Percentiles rank a stretch among this genome's conserved stretches.
phyloP scores from a whole-genome alignment of 2,329 filamentous ascomycete genomes.

The Diaporthe nobilis region DNA sequence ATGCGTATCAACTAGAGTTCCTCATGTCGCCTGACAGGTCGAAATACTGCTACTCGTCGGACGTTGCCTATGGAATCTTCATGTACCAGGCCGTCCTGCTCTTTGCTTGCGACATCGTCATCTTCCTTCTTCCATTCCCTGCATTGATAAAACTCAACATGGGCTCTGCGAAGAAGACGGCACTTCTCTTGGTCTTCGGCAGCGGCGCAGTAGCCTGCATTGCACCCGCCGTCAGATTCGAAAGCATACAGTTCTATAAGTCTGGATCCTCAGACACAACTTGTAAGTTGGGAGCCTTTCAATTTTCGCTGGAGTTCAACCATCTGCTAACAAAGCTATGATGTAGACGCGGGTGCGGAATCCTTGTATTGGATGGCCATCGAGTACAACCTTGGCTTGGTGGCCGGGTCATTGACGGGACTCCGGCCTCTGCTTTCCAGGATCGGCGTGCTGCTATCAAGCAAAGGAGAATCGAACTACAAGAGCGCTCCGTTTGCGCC shows the following conservation, averaged over 20 bases:
- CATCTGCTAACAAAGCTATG: no score
- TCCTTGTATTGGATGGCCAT: constrained; percentile 42
- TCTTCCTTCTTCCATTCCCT: constrained; percentile 37
- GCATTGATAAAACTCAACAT: constrained; percentile 35
- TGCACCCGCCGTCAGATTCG: constrained; percentile 38
- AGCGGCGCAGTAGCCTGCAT: constrained; percentile 39
- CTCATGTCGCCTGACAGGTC: constrained; percentile 38
- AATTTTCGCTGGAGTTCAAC: neutral
- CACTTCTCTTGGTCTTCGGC: constrained; percentile 37
- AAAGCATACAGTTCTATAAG: constrained; percentile 37
- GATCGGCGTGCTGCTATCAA: constrained; percentile 2
- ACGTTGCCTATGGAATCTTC: constrained; percentile 32
- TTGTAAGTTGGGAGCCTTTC: constrained; percentile 29
- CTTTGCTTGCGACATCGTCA: constrained; percentile 38
- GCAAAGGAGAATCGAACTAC: neutral
- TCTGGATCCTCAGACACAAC: constrained; percentile 35
- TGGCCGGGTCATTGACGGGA: constrained; percentile 39
- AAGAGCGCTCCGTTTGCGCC: neutral
- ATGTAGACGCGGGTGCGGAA: constrained; percentile 37
- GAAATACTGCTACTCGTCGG: constrained; percentile 36
- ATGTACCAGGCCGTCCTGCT: constrained; percentile 39
- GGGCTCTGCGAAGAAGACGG: constrained; percentile 28
- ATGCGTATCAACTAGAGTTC: constrained; percentile 35
- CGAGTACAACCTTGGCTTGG: constrained; percentile 40
- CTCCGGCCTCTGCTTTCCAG: constrained; percentile 34